A percentile compares a stretch with the other conserved stretches of the same genome.
Evolutionary conservation across 2,329 filamentous ascomycete species (phyloP).

Genomic region (Stemphylium lycopersici): DNA sequence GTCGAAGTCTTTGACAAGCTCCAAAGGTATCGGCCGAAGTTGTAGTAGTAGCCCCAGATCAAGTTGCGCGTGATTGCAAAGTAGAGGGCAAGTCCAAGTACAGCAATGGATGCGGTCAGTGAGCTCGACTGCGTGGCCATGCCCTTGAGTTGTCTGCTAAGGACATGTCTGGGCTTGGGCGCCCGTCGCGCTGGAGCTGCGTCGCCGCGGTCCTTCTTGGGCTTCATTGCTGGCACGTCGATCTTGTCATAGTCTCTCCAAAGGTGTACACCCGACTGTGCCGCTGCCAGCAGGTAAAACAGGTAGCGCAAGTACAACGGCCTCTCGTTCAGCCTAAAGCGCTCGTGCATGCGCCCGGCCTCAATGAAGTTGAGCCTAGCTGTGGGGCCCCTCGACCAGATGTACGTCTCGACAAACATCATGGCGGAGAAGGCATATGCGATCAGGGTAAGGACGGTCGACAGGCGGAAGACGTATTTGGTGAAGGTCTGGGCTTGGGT

Average conservation of each 20-base stretch:
- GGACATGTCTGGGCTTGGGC: conserved; percentile 26
- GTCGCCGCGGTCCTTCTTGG: conserved; percentile 26
- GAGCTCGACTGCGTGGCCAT: conserved; percentile 25
- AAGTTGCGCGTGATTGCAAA: conserved; percentile 36
- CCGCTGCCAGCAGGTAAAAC: conserved; percentile 69
- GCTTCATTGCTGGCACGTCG: conserved; percentile 50
- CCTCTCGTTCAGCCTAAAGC: conserved; percentile 81
- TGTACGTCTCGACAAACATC: conserved; percentile 80
- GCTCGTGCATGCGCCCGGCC: conserved; percentile 68
- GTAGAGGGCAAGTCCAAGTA: conserved; percentile 33
- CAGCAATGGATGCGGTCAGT: conserved; percentile 57
- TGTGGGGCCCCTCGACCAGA: conserved; percentile 68
- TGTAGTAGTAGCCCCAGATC: conserved; percentile 63
- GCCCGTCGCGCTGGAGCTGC: conserved; percentile 8
- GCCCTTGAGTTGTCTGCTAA: conserved; percentile 23
- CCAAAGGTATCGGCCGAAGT: conserved; percentile 74
- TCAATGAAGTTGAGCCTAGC: conserved; percentile 76
- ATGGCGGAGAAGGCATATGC: conserved; percentile 81
- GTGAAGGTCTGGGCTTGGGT: conserved; percentile 70
- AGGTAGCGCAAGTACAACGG: conserved; percentile 79
- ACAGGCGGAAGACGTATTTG: conserved; percentile 62
- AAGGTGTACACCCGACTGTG: conserved; percentile 74
- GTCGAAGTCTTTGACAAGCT: conserved; percentile 72
- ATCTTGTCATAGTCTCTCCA: conserved; percentile 76
- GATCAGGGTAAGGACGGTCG: conserved; percentile 71